These are phyloP conservation scores for Aspergillus latus DNA, from an alignment of 2,329 filamentous ascomycete genomes.

Conservation along the genomic window DNA sequence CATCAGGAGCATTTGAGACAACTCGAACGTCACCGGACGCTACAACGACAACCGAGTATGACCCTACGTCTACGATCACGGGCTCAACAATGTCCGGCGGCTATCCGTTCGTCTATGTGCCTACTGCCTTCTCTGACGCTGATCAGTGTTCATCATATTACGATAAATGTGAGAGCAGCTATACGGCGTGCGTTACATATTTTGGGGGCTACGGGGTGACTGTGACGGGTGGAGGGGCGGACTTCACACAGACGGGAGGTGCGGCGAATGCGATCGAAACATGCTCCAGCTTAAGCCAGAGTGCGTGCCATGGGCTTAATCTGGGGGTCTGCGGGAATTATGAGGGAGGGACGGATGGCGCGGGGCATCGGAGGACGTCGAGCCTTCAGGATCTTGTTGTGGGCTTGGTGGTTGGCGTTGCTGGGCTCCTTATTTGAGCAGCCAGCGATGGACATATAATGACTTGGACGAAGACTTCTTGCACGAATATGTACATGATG, in stretches of 20 bases:
- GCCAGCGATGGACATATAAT: slow-evolving; percentile 2
- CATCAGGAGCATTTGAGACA: slow-evolving; percentile 35
- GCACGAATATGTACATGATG: slow-evolving; percentile 4
- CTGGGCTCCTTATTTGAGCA: slow-evolving; percentile 45
- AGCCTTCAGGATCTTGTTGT: slow-evolving; percentile 45
- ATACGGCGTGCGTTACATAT: slow-evolving; percentile 43
- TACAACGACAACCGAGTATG: slow-evolving; percentile 25
- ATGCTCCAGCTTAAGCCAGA: slow-evolving; percentile 47
- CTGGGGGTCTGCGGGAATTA: slow-evolving; percentile 46
- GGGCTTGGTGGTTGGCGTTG: slow-evolving; percentile 47
- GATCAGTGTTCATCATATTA: slow-evolving; percentile 56
- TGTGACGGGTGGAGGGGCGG: slow-evolving; percentile 49
- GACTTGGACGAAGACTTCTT: not conserved
- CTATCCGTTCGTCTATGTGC: slow-evolving; percentile 55
- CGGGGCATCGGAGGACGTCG: slow-evolving; percentile 31
- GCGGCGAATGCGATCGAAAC: slow-evolving; percentile 46
- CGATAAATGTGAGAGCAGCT: slow-evolving; percentile 52
- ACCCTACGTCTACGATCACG: slow-evolving; percentile 27
- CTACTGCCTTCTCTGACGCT: slow-evolving; percentile 54
- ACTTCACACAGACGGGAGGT: slow-evolving; percentile 49
- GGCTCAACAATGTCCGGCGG: slow-evolving; percentile 49
- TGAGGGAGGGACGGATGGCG: slow-evolving; percentile 30
- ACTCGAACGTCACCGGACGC: slow-evolving; percentile 33
- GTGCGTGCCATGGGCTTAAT: slow-evolving; percentile 51
- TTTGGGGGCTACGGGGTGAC: slow-evolving; percentile 55